These are phyloP conservation scores for Fomitopsis pinicola DNA, from an alignment of 1,284 basidiomycete species.

Conservation along the genomic window DNA sequence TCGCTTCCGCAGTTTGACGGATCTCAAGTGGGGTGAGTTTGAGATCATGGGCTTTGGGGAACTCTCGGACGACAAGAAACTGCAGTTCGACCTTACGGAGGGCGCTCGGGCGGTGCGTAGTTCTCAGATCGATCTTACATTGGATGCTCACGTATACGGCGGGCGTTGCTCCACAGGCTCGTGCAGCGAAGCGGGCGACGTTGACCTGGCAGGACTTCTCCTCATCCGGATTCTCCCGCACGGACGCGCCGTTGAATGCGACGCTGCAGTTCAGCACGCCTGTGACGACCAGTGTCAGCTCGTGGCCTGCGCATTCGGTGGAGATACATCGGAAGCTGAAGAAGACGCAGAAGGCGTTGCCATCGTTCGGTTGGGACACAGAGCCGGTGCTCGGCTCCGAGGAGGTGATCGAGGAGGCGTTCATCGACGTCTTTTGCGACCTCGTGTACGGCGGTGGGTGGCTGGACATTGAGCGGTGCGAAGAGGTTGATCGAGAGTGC, in stretches of 20 bases:
- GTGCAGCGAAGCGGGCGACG: conserved; percentile 68
- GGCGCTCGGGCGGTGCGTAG: conserved; percentile 70
- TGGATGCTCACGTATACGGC: not conserved
- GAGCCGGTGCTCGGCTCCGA: conserved; percentile 70
- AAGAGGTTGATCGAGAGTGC: conserved; percentile 77
- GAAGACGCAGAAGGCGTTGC: conserved; percentile 77
- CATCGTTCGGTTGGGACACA: conserved; percentile 83
- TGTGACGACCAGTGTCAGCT: conserved; percentile 55
- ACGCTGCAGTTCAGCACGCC: conserved; percentile 82
- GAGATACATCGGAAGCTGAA: conserved; percentile 75
- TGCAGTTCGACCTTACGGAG: conserved; percentile 86
- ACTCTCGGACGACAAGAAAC: conserved; percentile 53
- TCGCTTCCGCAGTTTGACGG: conserved; percentile 74
- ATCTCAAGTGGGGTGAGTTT: conserved; percentile 87
- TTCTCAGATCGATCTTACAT: not conserved
- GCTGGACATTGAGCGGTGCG: conserved; percentile 71
- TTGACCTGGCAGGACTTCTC: conserved; percentile 88
- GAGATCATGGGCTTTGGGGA: conserved; percentile 75
- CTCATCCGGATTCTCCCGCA: conserved; percentile 71
- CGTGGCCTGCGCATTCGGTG: conserved; percentile 70
- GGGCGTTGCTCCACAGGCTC: conserved; percentile 41
- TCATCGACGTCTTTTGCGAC: conserved; percentile 85
- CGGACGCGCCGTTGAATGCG: conserved; percentile 66
- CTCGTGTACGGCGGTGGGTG: conserved; percentile 77
- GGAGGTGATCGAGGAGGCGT: conserved; percentile 80